Evolutionary conservation across 768 basidiomycete species (phyloP).

Genomic region (Amanita molliuscula): DNA sequence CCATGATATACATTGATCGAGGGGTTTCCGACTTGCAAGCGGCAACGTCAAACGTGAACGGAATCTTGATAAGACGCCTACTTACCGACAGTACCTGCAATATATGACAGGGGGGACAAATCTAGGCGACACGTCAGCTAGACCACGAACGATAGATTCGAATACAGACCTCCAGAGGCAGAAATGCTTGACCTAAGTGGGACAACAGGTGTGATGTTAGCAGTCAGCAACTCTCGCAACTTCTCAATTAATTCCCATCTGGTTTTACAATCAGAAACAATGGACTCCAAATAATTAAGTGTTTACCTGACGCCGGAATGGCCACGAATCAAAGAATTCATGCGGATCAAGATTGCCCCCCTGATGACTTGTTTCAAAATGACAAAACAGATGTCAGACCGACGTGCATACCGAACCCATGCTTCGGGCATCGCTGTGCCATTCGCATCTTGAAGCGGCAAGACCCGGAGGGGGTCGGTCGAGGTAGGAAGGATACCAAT

Average conservation of each 20-base stretch:
- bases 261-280: neutral
- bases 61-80: conserved; percentile 2
- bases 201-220: conserved; percentile 65
- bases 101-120: conserved; percentile 44
- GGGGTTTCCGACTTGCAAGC: conserved; percentile 35
- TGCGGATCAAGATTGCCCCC: conserved; percentile 67
- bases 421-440: conserved; percentile 72
- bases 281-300: neutral
- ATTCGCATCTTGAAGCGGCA: conserved; percentile 62
- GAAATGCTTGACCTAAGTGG: conserved; percentile 73
- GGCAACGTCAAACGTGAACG: neutral
- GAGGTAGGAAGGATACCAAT: conserved; percentile 55
- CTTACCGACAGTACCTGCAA: conserved; percentile 56
- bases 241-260: conserved; percentile 67
- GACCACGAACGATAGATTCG: neutral
- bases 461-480: conserved; percentile 28
- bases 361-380: conserved; percentile 31
- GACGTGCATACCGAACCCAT: conserved; percentile 55
- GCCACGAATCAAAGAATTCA: conserved; percentile 75
- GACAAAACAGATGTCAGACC: conserved; percentile 17
- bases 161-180: conserved; percentile 53
- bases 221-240: conserved; percentile 50
- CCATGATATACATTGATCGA: conserved; percentile 58
- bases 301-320: conserved; percentile 62
- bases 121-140: conserved; percentile 17